Conservation (phyloP, 192 early-diverging fungal species). For the Diversispora epigaea region DNA sequence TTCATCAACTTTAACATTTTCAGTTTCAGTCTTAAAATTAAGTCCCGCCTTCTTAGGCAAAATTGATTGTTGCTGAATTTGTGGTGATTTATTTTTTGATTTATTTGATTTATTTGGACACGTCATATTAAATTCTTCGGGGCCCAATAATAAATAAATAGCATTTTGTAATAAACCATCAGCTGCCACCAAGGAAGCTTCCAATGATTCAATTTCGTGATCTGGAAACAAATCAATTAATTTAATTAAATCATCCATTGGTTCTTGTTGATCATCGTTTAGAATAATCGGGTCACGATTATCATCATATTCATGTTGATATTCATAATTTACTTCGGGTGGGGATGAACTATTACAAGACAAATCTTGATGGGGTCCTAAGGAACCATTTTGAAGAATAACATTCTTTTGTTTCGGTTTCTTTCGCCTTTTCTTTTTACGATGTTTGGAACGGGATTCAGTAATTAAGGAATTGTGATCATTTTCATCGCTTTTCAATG, state of each 20-base stretch:
- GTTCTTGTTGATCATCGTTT: background rate
- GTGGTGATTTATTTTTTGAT: background rate
- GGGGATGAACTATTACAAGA: background rate
- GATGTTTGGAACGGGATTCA: constrained; percentile 1
- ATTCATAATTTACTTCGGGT: background rate
- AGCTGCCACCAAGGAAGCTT: constrained; percentile 40
- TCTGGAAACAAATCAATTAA: constrained; percentile 42
- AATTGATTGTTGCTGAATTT: too few relatives aligned
- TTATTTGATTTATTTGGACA: background rate
- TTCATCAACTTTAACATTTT: too few relatives aligned
- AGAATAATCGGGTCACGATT: too few relatives aligned
- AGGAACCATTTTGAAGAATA: constrained; percentile 7
- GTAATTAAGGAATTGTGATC: background rate
- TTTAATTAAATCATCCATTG: constrained; percentile 40
- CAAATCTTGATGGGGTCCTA: background rate
- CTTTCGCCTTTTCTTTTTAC: constrained; percentile 19
- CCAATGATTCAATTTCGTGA: constrained; percentile 36
- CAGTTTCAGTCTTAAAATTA: too few relatives aligned
- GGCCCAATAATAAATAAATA: constrained; percentile 36
- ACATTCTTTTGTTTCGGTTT: background rate
- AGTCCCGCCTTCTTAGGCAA: too few relatives aligned
- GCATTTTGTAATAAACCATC: constrained; percentile 38
- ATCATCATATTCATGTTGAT: background rate
- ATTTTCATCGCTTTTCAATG: background rate
- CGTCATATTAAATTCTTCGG: background rate